Evolutionary conservation across 73 alveolate species (phyloP).

Genomic region (Paramecium sonneborni): DNA sequence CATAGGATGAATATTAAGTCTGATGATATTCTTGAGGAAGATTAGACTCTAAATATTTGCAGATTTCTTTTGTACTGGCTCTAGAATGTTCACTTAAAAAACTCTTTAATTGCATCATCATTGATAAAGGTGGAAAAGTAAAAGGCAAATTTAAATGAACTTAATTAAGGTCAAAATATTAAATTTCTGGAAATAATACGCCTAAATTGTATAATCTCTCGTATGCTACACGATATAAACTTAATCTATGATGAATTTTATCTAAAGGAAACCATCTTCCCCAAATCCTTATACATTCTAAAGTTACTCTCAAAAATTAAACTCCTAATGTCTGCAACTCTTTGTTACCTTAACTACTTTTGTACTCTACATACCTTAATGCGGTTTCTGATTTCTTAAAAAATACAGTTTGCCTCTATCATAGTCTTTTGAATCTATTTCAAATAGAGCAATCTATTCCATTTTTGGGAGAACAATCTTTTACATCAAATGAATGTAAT

Average conservation of each 20-base stretch:
- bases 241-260: neutral
- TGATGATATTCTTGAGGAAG: neutral
- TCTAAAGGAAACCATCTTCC: slow-evolving; percentile 51
- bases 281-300: slow-evolving; percentile 50
- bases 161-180: neutral
- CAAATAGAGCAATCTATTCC: slow-evolving; percentile 6
- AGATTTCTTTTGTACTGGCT: neutral
- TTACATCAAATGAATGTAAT: slow-evolving; percentile 26
- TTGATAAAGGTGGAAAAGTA: neutral
- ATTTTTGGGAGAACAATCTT: slow-evolving; percentile 24
- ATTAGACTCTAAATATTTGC: neutral
- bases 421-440: neutral
- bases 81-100: neutral
- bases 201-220: slow-evolving; percentile 10
- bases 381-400: neutral
- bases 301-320: slow-evolving; percentile 6
- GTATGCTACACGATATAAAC: neutral
- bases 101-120: neutral
- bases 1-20: neutral
- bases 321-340: slow-evolving; percentile 16
- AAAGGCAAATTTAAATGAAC: neutral
- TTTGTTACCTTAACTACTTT: slow-evolving; percentile 42
- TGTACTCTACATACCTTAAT: slow-evolving; percentile 13
- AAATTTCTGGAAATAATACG: neutral
- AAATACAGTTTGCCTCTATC: slow-evolving; percentile 42